phyloP scores from a whole-genome alignment of 164 flowering plant species.

The Nelumbo lutea region DNA sequence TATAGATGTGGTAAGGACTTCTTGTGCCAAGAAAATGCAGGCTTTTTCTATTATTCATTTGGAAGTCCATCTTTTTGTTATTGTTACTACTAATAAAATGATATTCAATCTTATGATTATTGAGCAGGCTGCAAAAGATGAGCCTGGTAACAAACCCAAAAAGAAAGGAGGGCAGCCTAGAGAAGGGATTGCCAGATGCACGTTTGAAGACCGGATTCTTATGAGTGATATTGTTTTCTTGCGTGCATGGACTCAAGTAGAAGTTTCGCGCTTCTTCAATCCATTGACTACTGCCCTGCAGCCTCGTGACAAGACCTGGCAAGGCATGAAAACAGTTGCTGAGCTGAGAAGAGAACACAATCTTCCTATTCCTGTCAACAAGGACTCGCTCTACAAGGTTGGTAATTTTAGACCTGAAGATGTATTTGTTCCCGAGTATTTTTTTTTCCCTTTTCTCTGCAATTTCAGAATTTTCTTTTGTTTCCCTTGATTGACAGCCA shows the following conservation, averaged over 20 bases:
- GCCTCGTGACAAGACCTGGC: slow-evolving; percentile 71
- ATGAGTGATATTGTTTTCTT: slow-evolving; percentile 93
- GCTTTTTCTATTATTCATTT: not conserved
- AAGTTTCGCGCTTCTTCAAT: slow-evolving; percentile 72
- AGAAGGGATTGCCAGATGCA: slow-evolving; percentile 96
- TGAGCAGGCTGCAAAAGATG: slow-evolving; percentile 83
- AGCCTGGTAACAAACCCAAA: slow-evolving; percentile 58
- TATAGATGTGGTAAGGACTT: not conserved
- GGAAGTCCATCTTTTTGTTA: not conserved
- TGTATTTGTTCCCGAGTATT: not conserved
- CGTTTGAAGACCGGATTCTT: slow-evolving; percentile 87
- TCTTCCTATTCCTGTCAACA: slow-evolving; percentile 73
- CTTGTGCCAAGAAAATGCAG: not conserved
- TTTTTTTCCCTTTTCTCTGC: not conserved
- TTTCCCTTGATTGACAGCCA: slow-evolving; percentile 35
- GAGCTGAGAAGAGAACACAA: slow-evolving; percentile 70
- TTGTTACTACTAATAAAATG: not conserved
- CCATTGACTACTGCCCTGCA: slow-evolving; percentile 87
- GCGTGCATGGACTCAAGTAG: slow-evolving; percentile 85
- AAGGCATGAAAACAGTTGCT: slow-evolving; percentile 85
- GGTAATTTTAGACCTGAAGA: not conserved
- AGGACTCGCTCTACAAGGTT: slow-evolving; percentile 93
- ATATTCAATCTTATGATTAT: slow-evolving; percentile 2
- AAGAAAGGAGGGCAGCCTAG: slow-evolving; percentile 53
- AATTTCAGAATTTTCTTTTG: not conserved